Base-by-base conservation (phyloP, 495 filamentous ascomycete genomes). In the Emericellopsis terricola region DNA sequence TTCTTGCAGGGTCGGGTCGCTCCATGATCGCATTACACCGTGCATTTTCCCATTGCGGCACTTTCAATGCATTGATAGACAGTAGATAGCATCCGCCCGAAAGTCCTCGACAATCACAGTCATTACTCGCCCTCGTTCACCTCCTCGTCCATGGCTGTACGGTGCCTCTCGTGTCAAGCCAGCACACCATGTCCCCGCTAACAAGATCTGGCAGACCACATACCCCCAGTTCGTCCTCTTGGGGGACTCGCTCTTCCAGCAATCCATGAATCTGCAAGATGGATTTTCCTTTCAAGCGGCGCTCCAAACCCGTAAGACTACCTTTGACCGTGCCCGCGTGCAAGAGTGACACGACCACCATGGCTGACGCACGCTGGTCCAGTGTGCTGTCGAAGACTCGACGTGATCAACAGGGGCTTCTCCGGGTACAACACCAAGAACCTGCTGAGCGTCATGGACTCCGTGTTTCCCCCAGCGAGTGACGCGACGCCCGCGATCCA, bases 161-260 rank as follows among this genome's bases (percentile, higher is more conserved):
- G n/a, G n/a, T n/a, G n/a, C n/a, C n/a, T n/a, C n/a, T n/a, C n/a
- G n/a, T n/a, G n/a, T n/a, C n/a, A n/a, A n/a, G n/a, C n/a, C n/a
- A n/a, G n/a, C n/a, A n/a, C n/a, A n/a, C n/a, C n/a, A n/a, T n/a
- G n/a, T n/a, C n/a, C n/a, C n/a, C n/a, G n/a, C n/a, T n/a, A n/a
- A n/a, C n/a, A n/a, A n/a, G n/a, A n/a, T n/a, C n/a, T n/a, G n/a
- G n/a, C 6, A 38, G 36, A 38, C 11, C 7, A 48, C 59, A 3
- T 62, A 64, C 41, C 55, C 62, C 16, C 80, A 85, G 46, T 68
- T 87, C 45, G 58, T 87, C 28, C 69, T 87, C 15, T 82, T 91
- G 45, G 82, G 82, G 19, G 82, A 91, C 48, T 84, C 78, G 18
- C 71, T 91, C 42, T 75, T 79, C 15, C 69, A 91, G 45, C 53